Evolutionary conservation across 306 rosid genomes (phyloP).

Genomic region (Cucumis hystrix): DNA sequence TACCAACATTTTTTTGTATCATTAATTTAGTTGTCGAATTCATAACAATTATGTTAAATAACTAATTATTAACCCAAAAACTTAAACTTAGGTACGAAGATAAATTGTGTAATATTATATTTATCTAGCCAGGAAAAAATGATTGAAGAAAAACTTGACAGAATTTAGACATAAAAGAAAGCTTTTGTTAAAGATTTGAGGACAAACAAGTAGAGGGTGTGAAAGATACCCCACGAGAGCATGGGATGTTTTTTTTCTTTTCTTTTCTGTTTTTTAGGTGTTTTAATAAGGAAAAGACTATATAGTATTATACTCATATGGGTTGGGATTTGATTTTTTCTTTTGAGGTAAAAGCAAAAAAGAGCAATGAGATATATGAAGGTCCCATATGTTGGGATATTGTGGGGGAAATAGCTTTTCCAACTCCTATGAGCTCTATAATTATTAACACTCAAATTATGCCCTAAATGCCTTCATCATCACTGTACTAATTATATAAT

Average conservation of each 20-base stretch:
- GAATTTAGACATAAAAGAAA: neutral
- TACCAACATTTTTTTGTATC: too few relatives aligned
- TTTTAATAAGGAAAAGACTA: too few relatives aligned
- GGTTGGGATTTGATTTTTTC: too few relatives aligned
- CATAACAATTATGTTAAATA: too few relatives aligned
- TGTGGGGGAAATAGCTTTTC: neutral
- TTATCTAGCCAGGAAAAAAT: too few relatives aligned
- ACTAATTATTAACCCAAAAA: too few relatives aligned
- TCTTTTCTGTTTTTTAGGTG: neutral
- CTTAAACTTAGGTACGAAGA: too few relatives aligned
- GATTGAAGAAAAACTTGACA: too few relatives aligned
- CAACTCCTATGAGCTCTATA: neutral
- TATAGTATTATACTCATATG: too few relatives aligned
- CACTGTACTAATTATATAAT: neutral
- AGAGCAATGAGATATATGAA: neutral
- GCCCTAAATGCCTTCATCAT: constrained; percentile 2
- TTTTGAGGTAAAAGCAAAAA: neutral
- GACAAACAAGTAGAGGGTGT: neutral
- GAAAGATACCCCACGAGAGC: neutral
- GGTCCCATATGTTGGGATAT: constrained; percentile 11
- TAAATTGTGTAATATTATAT: too few relatives aligned
- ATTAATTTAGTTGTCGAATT: too few relatives aligned
- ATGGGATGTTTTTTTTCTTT: neutral
- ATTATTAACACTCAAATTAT: neutral
- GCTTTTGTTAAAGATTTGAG: neutral